Base-by-base conservation (phyloP, 225 moss, liverwort and hornwort species). In the Pseudoscleropodium purum region DNA sequence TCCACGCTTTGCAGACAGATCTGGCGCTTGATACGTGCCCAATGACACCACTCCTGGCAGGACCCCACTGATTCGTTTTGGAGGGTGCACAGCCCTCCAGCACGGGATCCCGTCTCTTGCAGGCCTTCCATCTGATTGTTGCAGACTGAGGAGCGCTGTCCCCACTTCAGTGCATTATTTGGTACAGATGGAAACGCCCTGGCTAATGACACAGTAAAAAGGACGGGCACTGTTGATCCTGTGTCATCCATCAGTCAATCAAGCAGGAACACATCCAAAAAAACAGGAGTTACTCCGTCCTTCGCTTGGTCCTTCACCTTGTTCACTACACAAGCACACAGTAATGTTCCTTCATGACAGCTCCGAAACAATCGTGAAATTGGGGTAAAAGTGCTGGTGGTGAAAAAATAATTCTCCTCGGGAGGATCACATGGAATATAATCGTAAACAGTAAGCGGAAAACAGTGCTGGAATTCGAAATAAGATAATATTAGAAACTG, bases 51-150 rank as follows among this genome's bases (percentile, higher is more conserved):
- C 13, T 31, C 16, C 37, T 85, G 69, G 18, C 85, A 68, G 84
- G 84, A 49, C 89, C 91, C 87, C 84, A 83, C 64, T 29, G 86
- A 92, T 92, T 83, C 92, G n/a, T 11, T 92, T 90, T 88, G 85
- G 64, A 92, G 88, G 90, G 92, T 65, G 69, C 86, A 85, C 88
- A 90, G 72, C 63, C 52, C 91, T 62, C 62, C 86, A 88, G 23
- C 82, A n/a, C 61, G 60, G 62, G 16, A 47, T 51, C 49, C 45
- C 63, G 67, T 43, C 79, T 69, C 59, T 10, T 79, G 80, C 87
- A 67, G 78, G 82, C 72, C 25, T 52, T 39, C 19, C 31, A 67
- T 83, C 66, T 47, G 77, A 75, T 82, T 62, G 62, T 76, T 75
- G 37, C 87, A 83, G 61, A 31, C 82, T 30, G 78, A 45, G 13